Base-by-base conservation (phyloP, 345 rosid species). In the Anacardium occidentale region DNA sequence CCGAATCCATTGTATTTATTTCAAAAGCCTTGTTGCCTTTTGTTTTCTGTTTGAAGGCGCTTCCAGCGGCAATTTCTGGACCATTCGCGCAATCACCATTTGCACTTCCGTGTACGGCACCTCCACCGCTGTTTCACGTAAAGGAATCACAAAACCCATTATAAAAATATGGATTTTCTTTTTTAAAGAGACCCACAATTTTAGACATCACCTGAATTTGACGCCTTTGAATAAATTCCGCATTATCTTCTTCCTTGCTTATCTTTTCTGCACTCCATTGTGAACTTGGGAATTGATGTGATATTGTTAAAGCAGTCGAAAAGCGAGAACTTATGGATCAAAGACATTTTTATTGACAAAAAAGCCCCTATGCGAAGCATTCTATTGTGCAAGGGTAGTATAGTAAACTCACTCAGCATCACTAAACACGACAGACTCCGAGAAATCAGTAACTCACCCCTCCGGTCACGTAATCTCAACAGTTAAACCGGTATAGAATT, bases 41-140 rank as follows among this genome's bases (percentile, higher is more conserved):
- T 45, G 42, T 1, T 70, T n/a, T 25, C 10, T 1, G 5, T 37
- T 9, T 7, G 3, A 37, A 37, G 42, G 42, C 10, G 42, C 42
- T 37, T 37, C 42, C 42, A 37, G 42, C 42, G 42, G 42, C 42
- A 37, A 37, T 5, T 17, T 24, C 26, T 44, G 10, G 42, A 25
- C 54, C 55, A 14, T 57, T 57, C 55, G 24, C 45, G 37, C 21
- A 10, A 45, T 56, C 2, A 4, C 22, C 55, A 57, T 18, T 14
- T 10, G 40, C 64, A 40, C 4, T 56, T 69, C 64, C 73, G 53
- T 44, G 64, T 44, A 12, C 21, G 18, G 24, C 64, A 0, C 8
- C 5, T 37, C 64, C 45, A 57, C 74, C 65, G 45, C 58, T n/a
- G 54, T 53, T n/a, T 4, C 7, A n/a, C n/a, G n/a, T n/a, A n/a